Evolutionary conservation across 2,329 filamentous ascomycete species (phyloP).

Genomic region (Aspergillus terreus): DNA sequence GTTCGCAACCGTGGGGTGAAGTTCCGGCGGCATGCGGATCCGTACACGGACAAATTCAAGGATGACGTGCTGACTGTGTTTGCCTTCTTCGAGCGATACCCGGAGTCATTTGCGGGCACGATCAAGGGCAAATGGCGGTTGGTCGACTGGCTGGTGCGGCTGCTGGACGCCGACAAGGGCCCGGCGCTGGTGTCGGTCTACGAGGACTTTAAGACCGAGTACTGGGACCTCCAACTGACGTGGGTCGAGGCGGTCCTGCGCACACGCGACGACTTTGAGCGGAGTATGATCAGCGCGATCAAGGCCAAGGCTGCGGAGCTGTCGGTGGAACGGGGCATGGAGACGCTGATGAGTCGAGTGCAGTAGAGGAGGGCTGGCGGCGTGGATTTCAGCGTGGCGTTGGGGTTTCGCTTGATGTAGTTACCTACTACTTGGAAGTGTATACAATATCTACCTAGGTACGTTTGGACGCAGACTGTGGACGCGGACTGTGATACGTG

Average conservation of each 20-base stretch:
- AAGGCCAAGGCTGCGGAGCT: slow-evolving; percentile 87
- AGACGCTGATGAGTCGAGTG: slow-evolving; percentile 94
- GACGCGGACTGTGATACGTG: too few species aligned
- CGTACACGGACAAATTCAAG: slow-evolving; percentile 88
- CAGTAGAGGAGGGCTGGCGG: slow-evolving; percentile 51
- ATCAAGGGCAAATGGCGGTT: slow-evolving; percentile 93
- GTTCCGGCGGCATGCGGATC: slow-evolving; percentile 73
- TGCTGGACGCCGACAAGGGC: slow-evolving; percentile 73
- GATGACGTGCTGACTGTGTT: slow-evolving; percentile 90
- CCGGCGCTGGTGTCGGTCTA: slow-evolving; percentile 72
- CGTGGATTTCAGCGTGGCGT: slow-evolving; percentile 17
- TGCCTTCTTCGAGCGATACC: slow-evolving; percentile 74
- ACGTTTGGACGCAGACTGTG: too few species aligned
- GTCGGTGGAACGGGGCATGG: slow-evolving; percentile 71
- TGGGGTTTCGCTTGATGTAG: slow-evolving; percentile 9
- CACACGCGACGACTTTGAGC: slow-evolving; percentile 87
- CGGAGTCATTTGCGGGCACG: slow-evolving; percentile 64
- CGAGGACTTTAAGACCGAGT: slow-evolving; percentile 74
- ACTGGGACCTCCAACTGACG: slow-evolving; percentile 90
- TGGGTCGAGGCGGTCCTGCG: slow-evolving; percentile 94
- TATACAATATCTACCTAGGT: too few species aligned
- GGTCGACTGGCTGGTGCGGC: slow-evolving; percentile 74
- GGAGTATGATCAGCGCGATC: slow-evolving; percentile 79
- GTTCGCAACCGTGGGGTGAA: slow-evolving; percentile 88
- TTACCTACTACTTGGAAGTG: too few species aligned